Conservation (phyloP, 108 stramenopile genomes). For the Fistulifera pelliculosa region DNA sequence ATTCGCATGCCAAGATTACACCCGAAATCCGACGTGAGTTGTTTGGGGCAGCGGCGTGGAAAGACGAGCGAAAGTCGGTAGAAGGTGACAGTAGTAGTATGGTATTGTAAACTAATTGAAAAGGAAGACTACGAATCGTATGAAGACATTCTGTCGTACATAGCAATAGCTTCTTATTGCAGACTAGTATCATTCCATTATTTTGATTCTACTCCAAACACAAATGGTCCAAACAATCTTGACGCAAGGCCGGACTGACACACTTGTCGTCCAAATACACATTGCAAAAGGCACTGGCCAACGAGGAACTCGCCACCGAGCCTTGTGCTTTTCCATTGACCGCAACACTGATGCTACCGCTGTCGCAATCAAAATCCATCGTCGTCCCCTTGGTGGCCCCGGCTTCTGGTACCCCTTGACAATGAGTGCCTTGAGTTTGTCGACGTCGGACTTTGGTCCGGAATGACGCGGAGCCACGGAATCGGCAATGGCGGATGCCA, state of each 20-base stretch:
- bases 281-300: conserved; percentile 68
- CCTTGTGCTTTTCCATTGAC: conserved; percentile 68
- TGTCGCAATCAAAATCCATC: conserved; percentile 59
- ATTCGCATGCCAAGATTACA: conserved; percentile 92
- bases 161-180: too few relatives aligned
- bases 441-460: conserved; percentile 40
- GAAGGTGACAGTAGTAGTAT: not conserved
- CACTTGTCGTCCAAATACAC: conserved; percentile 78
- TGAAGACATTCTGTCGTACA: too few relatives aligned
- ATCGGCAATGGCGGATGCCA: conserved; percentile 77
- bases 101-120: not conserved
- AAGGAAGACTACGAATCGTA: not conserved
- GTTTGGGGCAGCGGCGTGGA: conserved; percentile 77
- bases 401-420: conserved; percentile 57
- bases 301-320: conserved; percentile 33
- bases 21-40: conserved; percentile 93
- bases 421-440: conserved; percentile 55
- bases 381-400: conserved; percentile 68
- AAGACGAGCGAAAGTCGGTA: conserved; percentile 46
- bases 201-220: conserved; percentile 29
- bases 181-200: too few relatives aligned
- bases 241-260: conserved; percentile 52
- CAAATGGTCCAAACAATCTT: conserved; percentile 53
- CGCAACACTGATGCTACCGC: conserved; percentile 36
- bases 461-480: conserved; percentile 59